Base-by-base conservation (phyloP, 345 rosid species). In the Acer negundo region DNA sequence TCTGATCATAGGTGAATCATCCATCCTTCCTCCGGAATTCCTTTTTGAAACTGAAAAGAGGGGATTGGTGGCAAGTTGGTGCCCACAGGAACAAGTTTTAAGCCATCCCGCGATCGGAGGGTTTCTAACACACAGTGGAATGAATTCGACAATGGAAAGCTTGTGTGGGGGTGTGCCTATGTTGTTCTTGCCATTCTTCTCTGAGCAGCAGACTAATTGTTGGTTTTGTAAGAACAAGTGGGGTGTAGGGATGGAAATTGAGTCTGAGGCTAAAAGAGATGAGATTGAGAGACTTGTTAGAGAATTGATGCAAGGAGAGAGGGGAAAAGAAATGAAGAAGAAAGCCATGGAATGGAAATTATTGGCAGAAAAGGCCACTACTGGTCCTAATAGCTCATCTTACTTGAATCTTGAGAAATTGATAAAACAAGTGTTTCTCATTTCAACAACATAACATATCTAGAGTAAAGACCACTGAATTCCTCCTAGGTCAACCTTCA, bases 211-310 rank as follows among this genome's bases (percentile, higher is more conserved):
- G 23, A 58, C 62, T 58, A 58, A 58, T 19, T 58, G 62, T 58
- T 58, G 62, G 62, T 58, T 20, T 2, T 58, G 24, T 58, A 1
- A 17, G 19, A 58, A 58, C 23, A 6, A 58, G 62, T 58, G 78
- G 78, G 55, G 75, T 5, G n/a, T n/a, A n/a, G n/a, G n/a, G n/a
- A n/a, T n/a, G 66, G 73, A 80, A 70, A 75, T 80, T 28, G 68
- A 67, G 4, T 20, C 35, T 28, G 38, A 71, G 61, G 74, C 67
- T 9, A 65, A 67, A 2, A 80, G 80, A n/a, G n/a, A 46, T 58
- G 80, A 76, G 12, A 66, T 81, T 46, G 80, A 67, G 69, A 59
- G 40, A 23, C 63, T 76, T 26, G 80, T 76, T 68, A 61, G 19
- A 35, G 80, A 76, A 26, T 35, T 80, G 62, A 80, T 70, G 80